phyloP scores from a whole-genome alignment of 805 yeast species.

The Naumovozyma castellii region DNA sequence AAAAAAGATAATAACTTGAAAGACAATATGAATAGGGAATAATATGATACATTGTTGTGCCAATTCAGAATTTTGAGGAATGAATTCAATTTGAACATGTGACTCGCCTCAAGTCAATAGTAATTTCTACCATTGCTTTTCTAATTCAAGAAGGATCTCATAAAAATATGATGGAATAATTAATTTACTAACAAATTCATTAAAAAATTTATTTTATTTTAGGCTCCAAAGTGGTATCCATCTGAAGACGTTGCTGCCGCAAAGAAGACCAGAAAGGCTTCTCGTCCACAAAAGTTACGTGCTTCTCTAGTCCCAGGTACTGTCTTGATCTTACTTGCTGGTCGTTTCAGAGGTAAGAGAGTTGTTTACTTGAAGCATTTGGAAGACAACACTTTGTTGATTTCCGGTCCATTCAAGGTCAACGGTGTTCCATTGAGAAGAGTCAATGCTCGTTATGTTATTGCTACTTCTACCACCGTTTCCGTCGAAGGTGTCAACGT shows the following conservation, averaged over 20 bases:
- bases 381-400: constrained; percentile 94
- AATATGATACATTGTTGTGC: too few species aligned
- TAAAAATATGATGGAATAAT: too few species aligned
- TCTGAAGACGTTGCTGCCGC: constrained; percentile 81
- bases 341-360: constrained; percentile 99
- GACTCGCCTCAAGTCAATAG: background rate
- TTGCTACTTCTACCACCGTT: constrained; percentile 92
- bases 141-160: background rate
- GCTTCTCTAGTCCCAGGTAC: constrained; percentile 94
- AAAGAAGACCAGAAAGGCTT: constrained; percentile 79
- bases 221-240: constrained; percentile 89
- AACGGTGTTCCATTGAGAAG: constrained; percentile 99
- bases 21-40: too few species aligned
- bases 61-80: too few species aligned
- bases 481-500: constrained; percentile 68
- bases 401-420: constrained; percentile 97
- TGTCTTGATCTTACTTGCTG: constrained; percentile 91
- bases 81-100: too few species aligned
- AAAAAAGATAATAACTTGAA: too few species aligned
- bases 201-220: background rate
- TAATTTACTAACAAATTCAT: background rate
- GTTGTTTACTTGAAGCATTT: constrained; percentile 92
- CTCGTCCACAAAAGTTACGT: constrained; percentile 89
- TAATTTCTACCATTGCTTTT: background rate
- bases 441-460: constrained; percentile 95